A percentile compares a stretch with the other conserved stretches of the same genome.
Evolutionary conservation across 169 alveolate genomes (phyloP).

Genomic region (Cryptosporidium viatorum): DNA sequence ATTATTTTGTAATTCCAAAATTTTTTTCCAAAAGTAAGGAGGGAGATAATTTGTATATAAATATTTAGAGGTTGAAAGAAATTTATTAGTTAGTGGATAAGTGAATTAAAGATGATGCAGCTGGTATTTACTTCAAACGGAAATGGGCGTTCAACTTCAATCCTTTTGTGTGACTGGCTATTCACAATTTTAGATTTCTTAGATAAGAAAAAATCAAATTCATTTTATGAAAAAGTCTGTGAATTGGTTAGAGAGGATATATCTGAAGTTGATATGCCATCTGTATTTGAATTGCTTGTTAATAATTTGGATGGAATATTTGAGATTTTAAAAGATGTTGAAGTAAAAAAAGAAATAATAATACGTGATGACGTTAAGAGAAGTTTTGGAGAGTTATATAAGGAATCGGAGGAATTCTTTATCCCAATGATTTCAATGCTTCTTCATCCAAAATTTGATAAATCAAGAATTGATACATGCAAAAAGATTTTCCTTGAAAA

Average conservation of each 20-base stretch:
- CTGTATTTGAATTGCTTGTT: constrained; percentile 5
- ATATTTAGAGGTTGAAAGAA: background rate
- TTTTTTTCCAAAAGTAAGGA: too few species aligned
- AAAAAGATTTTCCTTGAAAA: constrained; percentile 20
- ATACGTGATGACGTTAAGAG: constrained; percentile 53
- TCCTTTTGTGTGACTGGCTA: constrained; percentile 69
- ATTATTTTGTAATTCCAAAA: too few species aligned
- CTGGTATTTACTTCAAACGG: constrained; percentile 49
- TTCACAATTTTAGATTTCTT: constrained; percentile 37
- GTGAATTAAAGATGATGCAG: constrained; percentile 13
- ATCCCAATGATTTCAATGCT: constrained; percentile 34
- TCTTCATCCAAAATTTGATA: constrained; percentile 48
- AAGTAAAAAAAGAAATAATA: constrained; percentile 34
- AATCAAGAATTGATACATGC: background rate
- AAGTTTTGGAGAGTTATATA: constrained; percentile 40
- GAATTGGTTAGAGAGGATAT: constrained; percentile 41
- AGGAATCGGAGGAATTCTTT: constrained; percentile 69
- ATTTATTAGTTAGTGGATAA: background rate
- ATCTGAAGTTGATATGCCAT: background rate
- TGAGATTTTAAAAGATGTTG: constrained; percentile 31
- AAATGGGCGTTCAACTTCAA: constrained; percentile 49
- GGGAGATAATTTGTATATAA: too few species aligned
- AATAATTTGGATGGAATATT: constrained; percentile 22
- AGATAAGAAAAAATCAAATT: constrained; percentile 25
- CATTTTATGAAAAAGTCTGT: constrained; percentile 39